Conservation (phyloP, 2,329 filamentous ascomycete genomes). For the Dothistroma septosporum region DNA sequence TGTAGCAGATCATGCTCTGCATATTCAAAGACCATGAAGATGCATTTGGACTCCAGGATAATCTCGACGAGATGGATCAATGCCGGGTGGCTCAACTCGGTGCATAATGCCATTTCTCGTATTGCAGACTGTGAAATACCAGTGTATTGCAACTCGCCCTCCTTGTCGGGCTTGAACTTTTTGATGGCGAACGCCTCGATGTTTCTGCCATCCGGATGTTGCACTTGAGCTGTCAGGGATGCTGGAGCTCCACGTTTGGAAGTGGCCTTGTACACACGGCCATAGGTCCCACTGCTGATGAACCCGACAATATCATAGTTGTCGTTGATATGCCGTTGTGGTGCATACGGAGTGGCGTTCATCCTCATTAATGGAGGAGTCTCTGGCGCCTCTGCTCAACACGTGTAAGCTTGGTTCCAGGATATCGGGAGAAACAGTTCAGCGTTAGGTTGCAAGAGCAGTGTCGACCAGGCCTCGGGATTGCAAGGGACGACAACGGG, state of each 20-base stretch:
- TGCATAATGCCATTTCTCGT: conserved; percentile 95
- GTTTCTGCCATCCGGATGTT: conserved; percentile 30
- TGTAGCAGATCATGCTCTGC: conserved; percentile 95
- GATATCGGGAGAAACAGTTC: conserved; percentile 4
- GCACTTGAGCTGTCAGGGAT: conserved; percentile 20
- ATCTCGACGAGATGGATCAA: conserved; percentile 90
- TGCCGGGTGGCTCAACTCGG: conserved; percentile 82
- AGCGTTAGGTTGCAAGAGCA: background rate
- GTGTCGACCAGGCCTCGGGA: background rate
- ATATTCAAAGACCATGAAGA: conserved; percentile 99
- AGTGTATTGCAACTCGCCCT: conserved; percentile 94
- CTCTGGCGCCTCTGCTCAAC: conserved; percentile 24
- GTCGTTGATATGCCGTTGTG: conserved; percentile 83
- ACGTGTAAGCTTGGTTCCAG: conserved; percentile 7
- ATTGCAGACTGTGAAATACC: conserved; percentile 97
- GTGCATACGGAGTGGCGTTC: conserved; percentile 48
- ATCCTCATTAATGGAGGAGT: conserved; percentile 33
- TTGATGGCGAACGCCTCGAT: conserved; percentile 93
- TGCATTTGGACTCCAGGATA: conserved; percentile 96
- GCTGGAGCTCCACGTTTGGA: conserved; percentile 71
- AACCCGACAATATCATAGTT: conserved; percentile 96
- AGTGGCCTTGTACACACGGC: conserved; percentile 92
- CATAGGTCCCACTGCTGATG: conserved; percentile 97
- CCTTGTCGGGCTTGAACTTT: conserved; percentile 98
- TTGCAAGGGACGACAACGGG: background rate